Conservation (phyloP, 352 stramenopile species). For the Blastocystis sp. region DNA sequence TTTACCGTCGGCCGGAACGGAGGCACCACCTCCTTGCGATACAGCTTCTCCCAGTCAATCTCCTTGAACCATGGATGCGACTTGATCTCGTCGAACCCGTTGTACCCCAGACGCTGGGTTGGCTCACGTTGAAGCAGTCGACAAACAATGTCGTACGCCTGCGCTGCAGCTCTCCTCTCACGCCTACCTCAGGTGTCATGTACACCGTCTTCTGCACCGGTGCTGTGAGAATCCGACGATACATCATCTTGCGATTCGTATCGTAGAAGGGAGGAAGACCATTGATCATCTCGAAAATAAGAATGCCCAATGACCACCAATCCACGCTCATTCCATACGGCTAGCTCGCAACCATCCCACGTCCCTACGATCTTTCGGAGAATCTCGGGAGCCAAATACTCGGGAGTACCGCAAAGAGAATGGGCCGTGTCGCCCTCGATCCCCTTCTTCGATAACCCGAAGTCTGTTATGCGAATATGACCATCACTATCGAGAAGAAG, state of each 20-base stretch:
- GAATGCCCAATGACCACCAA: conserved; percentile 79
- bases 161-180: conserved; percentile 62
- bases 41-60: conserved; percentile 79
- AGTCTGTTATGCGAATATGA: conserved; percentile 83
- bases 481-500: conserved; percentile 81
- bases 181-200: conserved; percentile 8
- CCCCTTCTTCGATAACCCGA: conserved; percentile 82
- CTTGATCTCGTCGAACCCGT: conserved; percentile 83
- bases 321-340: conserved; percentile 63
- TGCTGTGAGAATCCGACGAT: conserved; percentile 82
- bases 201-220: conserved; percentile 69
- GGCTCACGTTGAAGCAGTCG: conserved; percentile 75
- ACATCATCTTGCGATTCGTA: conserved; percentile 59
- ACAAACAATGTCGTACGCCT: conserved; percentile 73
- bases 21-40: conserved; percentile 72
- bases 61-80: conserved; percentile 78
- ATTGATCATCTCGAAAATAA: conserved; percentile 78
- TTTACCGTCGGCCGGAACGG: conserved; percentile 82
- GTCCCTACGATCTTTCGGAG: conserved; percentile 83
- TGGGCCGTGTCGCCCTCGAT: conserved; percentile 70
- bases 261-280: conserved; percentile 73
- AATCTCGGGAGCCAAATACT: conserved; percentile 85
- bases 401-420: conserved; percentile 79
- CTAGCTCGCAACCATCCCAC: too few relatives aligned
- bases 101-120: conserved; percentile 71